A percentile compares a stretch with the other conserved stretches of the same genome.
phyloP scores from a whole-genome alignment of 2,329 filamentous ascomycete species.

The Aspergillus thermomutatus region DNA sequence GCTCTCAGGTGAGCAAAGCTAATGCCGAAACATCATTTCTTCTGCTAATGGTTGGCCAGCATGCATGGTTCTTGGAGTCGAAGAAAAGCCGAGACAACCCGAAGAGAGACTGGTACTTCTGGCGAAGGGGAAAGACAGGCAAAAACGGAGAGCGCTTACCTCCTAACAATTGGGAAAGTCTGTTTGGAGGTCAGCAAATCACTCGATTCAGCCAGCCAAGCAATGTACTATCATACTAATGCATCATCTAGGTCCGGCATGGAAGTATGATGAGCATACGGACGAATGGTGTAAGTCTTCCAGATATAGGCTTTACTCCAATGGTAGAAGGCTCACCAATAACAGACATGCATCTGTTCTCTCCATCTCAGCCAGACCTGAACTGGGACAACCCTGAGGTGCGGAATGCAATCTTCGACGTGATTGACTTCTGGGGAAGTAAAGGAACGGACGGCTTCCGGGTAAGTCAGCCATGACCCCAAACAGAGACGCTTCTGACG shows the following conservation, averaged over 20 bases:
- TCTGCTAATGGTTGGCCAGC: conserved; percentile 34
- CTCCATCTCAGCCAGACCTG: conserved; percentile 70
- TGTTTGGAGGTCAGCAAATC: conserved; percentile 39
- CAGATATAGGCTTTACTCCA: neutral
- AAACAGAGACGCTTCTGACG: neutral
- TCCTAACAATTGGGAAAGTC: conserved; percentile 69
- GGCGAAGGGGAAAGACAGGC: conserved; percentile 47
- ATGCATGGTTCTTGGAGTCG: conserved; percentile 58
- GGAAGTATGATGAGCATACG: conserved; percentile 61
- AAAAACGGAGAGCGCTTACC: conserved; percentile 56
- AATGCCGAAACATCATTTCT: neutral
- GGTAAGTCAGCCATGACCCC: conserved; percentile 15
- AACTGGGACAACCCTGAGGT: conserved; percentile 71
- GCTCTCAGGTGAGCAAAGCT: conserved; percentile 6
- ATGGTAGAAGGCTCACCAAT: neutral
- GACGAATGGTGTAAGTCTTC: conserved; percentile 56
- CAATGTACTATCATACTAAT: neutral
- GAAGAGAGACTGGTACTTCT: conserved; percentile 57
- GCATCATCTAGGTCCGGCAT: conserved; percentile 14
- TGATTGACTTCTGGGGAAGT: conserved; percentile 72
- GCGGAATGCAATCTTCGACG: conserved; percentile 62
- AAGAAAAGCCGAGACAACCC: conserved; percentile 47
- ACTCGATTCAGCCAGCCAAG: neutral
- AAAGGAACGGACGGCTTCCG: conserved; percentile 67
- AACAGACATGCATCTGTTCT: conserved; percentile 63